A percentile compares a stretch with the other conserved stretches of the same genome.
These are phyloP conservation scores for Aspergillus alliaceus DNA, from an alignment of 2,329 filamentous ascomycete species.

Conservation along the genomic window DNA sequence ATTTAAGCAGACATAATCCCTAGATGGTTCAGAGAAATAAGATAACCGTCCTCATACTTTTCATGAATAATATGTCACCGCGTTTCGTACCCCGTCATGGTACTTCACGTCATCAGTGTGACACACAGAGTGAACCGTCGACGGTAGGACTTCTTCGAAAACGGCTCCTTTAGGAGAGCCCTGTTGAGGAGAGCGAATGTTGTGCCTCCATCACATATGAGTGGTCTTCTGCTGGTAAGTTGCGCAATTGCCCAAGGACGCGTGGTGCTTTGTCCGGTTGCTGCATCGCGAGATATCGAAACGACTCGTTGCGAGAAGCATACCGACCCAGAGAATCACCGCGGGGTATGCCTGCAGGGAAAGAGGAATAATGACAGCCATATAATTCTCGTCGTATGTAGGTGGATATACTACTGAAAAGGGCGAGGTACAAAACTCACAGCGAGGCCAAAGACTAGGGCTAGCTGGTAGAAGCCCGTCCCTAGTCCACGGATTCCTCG, in stretches of 20 bases:
- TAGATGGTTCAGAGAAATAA: too few species aligned
- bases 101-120: conserved; percentile 1
- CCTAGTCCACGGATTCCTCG: neutral
- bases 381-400: too few species aligned
- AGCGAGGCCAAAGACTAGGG: neutral
- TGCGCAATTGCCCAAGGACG: neutral
- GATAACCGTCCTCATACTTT: too few species aligned
- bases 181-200: neutral
- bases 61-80: conserved; percentile 1
- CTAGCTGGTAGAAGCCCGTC: neutral
- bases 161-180: neutral
- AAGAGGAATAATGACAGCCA: neutral
- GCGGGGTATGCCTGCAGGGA: neutral
- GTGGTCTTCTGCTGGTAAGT: neutral
- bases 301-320: neutral
- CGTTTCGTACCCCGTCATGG: neutral
- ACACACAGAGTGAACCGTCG: neutral
- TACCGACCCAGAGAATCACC: neutral
- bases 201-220: neutral
- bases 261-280: neutral
- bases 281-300: neutral
- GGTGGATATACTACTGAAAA: neutral
- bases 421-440: neutral
- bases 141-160: neutral
- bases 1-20: too few species aligned